A percentile compares a stretch with the other conserved stretches of the same genome.
Conservation (phyloP, 805 yeast species). For the Spathaspora boniae region DNA sequence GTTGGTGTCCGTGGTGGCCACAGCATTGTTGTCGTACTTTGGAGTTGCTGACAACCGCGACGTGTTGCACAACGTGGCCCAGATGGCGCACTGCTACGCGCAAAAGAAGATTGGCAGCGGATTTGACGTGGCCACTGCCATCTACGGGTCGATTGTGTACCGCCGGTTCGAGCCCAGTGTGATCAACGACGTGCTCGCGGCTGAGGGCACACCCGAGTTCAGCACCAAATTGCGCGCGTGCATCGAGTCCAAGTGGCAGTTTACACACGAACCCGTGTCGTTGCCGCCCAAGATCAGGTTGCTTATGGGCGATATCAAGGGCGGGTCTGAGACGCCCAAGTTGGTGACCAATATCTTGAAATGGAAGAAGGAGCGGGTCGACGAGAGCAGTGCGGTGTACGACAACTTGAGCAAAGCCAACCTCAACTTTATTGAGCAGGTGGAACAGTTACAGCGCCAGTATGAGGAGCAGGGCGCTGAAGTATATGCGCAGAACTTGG, state of each 20-base stretch:
- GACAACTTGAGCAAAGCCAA: slow-evolving; percentile 56
- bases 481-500: too few species aligned
- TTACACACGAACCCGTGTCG: slow-evolving; percentile 49
- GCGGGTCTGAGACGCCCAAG: slow-evolving; percentile 93
- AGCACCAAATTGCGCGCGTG: slow-evolving; percentile 23
- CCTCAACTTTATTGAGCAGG: slow-evolving; percentile 43
- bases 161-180: slow-evolving; percentile 64
- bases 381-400: slow-evolving; percentile 52
- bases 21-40: slow-evolving; percentile 54
- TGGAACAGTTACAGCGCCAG: slow-evolving; percentile 22
- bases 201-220: slow-evolving; percentile 10
- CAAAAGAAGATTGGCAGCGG: slow-evolving; percentile 97
- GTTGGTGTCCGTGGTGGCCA: slow-evolving; percentile 72
- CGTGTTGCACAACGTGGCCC: slow-evolving; percentile 78
- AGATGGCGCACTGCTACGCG: slow-evolving; percentile 87
- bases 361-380: slow-evolving; percentile 62
- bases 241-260: slow-evolving; percentile 58
- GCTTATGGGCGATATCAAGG: slow-evolving; percentile 89
- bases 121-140: slow-evolving; percentile 95
- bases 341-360: slow-evolving; percentile 69
- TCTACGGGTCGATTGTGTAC: slow-evolving; percentile 84
- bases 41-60: slow-evolving; percentile 9
- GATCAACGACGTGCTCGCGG: slow-evolving; percentile 35
- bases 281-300: slow-evolving; percentile 69
- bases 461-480: slow-evolving; percentile 26